A percentile compares a stretch with the other conserved stretches of the same genome.
phyloP scores from a whole-genome alignment of 2,329 filamentous ascomycete species.

The Fusarium dimerum region DNA sequence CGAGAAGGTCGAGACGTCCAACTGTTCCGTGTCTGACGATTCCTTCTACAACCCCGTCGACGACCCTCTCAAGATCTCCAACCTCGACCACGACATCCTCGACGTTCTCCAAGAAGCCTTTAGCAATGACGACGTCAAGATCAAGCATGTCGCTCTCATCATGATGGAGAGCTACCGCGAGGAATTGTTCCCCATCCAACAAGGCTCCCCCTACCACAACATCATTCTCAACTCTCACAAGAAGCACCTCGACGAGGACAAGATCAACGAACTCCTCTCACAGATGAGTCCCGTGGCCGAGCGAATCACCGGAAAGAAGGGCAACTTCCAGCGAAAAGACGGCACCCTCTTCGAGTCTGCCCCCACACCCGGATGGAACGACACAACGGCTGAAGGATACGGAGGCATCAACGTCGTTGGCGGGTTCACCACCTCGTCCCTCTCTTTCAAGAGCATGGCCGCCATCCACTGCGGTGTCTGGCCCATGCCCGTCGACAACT shows the following conservation, averaged over 20 bases:
- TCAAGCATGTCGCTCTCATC: conserved; percentile 47
- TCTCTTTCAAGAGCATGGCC: conserved; percentile 45
- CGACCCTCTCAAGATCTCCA: conserved; percentile 45
- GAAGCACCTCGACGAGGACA: conserved; percentile 17
- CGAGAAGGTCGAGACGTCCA: not conserved
- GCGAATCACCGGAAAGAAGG: conserved; percentile 19
- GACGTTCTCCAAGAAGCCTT: conserved; percentile 28
- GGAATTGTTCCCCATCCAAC: conserved; percentile 47
- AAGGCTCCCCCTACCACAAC: conserved; percentile 40
- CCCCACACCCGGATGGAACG: conserved; percentile 30
- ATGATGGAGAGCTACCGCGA: conserved; percentile 48
- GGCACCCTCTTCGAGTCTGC: conserved; percentile 30
- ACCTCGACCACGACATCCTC: conserved; percentile 36
- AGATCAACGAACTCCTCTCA: conserved; percentile 30
- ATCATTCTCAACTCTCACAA: conserved; percentile 35
- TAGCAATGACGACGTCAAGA: conserved; percentile 32
- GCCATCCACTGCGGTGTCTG: conserved; percentile 46
- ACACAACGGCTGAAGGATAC: conserved; percentile 20
- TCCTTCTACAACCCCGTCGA: conserved; percentile 37
- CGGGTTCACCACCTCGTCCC: conserved; percentile 43
- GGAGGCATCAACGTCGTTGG: conserved; percentile 45
- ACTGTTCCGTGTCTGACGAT: conserved; percentile 20
- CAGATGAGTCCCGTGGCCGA: conserved; percentile 25
- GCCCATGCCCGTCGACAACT: conserved; percentile 45
- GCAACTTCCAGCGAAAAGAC: conserved; percentile 22